These are phyloP conservation scores for Sanchytrium tribonematis DNA, from an alignment of 371 early-diverging fungal genomes.

Conservation along the genomic window DNA sequence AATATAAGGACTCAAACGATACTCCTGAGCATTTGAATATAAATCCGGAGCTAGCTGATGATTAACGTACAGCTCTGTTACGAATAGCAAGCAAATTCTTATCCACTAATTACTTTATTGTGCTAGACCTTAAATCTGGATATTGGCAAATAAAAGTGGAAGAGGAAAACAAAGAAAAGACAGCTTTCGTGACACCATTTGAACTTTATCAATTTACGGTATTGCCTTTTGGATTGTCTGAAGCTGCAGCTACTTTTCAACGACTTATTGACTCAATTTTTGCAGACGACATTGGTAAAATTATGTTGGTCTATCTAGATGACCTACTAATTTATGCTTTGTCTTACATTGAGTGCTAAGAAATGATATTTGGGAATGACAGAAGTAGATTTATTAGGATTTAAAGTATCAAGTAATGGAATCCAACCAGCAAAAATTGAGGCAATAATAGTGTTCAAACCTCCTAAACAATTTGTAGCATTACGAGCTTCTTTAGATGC, in stretches of 20 bases:
- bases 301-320: too few relatives aligned
- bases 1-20: too few relatives aligned
- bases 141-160: conserved; percentile 16
- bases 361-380: conserved; percentile 22
- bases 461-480: too few relatives aligned
- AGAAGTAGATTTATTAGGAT: conserved; percentile 19
- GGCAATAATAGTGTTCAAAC: too few relatives aligned
- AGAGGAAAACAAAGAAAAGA: conserved; percentile 10
- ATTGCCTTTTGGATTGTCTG: conserved; percentile 21
- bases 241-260: conserved; percentile 20
- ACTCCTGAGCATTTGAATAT: too few relatives aligned
- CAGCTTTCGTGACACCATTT: conserved; percentile 19
- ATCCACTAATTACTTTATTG: conserved; percentile 9
- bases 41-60: too few relatives aligned
- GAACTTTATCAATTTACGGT: conserved; percentile 18
- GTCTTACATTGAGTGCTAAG: conserved; percentile 11
- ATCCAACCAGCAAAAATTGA: too few relatives aligned
- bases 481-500: too few relatives aligned
- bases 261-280: conserved; percentile 14
- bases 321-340: conserved; percentile 25
- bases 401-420: conserved; percentile 8
- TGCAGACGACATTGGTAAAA: conserved; percentile 6
- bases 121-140: conserved; percentile 13
- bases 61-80: too few relatives aligned
- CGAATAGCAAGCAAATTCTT: too few relatives aligned